Evolutionary conservation across 2,329 filamentous ascomycete species (phyloP).

Genomic region (Paracoccidioides lutzii): DNA sequence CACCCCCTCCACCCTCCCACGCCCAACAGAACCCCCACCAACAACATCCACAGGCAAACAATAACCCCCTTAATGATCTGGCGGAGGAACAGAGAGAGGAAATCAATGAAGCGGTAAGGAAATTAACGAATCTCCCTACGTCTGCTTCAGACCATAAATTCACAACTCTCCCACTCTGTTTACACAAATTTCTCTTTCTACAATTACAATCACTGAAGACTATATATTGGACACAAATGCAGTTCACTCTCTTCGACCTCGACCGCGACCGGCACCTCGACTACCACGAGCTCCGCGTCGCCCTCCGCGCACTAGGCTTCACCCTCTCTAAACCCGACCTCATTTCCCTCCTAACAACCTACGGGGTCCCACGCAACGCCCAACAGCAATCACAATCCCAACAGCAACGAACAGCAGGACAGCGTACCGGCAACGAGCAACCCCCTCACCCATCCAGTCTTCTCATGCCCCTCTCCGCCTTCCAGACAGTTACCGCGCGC

Average conservation of each 20-base stretch:
- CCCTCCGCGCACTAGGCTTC: conserved; percentile 89
- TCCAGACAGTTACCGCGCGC: conserved; percentile 64
- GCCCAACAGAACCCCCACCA: conserved; percentile 24
- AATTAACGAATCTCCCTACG: neutral
- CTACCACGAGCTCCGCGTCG: conserved; percentile 96
- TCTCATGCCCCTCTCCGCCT: conserved; percentile 57
- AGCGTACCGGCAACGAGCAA: conserved; percentile 28
- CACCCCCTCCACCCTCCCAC: conserved; percentile 25
- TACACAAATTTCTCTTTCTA: neutral
- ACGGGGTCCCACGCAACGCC: conserved; percentile 48
- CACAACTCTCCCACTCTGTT: neutral
- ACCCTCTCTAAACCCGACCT: conserved; percentile 79
- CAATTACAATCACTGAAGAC: neutral
- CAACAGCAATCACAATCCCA: conserved; percentile 35
- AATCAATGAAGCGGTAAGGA: conserved; percentile 78
- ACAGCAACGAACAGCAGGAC: conserved; percentile 12
- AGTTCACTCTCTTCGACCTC: conserved; percentile 94
- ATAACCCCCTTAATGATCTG: conserved; percentile 44
- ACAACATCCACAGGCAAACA: conserved; percentile 28
- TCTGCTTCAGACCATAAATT: neutral
- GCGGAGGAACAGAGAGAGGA: conserved; percentile 85
- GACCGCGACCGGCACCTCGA: conserved; percentile 90
- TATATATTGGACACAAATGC: neutral
- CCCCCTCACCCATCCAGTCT: conserved; percentile 50
- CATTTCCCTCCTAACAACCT: conserved; percentile 63